Evolutionary conservation across 805 yeast genomes (phyloP), one percentile per base, ranked within the genome.

Genomic region (Wickerhamiella azymoides): DNA sequence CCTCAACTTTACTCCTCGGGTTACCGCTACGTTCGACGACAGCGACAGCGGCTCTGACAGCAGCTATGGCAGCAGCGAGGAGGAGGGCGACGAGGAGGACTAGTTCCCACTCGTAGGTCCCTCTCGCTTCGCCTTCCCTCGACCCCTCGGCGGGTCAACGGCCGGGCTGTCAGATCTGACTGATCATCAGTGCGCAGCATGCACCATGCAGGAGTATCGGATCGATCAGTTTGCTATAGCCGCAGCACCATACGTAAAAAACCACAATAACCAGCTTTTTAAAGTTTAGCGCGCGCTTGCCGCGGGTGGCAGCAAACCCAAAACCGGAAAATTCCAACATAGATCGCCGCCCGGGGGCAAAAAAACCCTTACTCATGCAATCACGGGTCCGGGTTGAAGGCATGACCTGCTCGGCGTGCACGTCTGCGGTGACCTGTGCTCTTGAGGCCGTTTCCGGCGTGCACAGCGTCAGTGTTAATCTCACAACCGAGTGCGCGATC

Each of bases 331-430:
- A 30, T n/a, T n/a, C n/a, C n/a, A n/a, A n/a, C n/a, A n/a, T n/a
- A n/a, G n/a, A n/a, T n/a, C n/a, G n/a, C n/a, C 24, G 7, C 33
- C 33, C 14, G 8, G 16, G 14, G n/a, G 33, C 33, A 30, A 30
- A 30, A 30, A 30, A 30, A 30, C 13, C n/a, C 33, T 30, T 30
- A 30, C 33, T 30, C 33, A 41, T 19, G 18, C 38, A 41, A 18
- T 13, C 26, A 13, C 25, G 44, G 27, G 44, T 41, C 32, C 37
- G 33, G 3, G 65, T 80, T 1, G 61, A 65, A 13, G 96, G 96
- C 2, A 89, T 88, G 96, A 88, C 97, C 2, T 89, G 96, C 58
- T 80, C 92, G 1, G 73, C 94, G 1, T 89, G 97, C 59, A 72
- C 82, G 0, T 69, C 79, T 1, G 67, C 92, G 0, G 74, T 89